These are phyloP conservation scores for Populus tomentosa DNA, from an alignment of 441 rosid genomes.

Conservation along the genomic window DNA sequence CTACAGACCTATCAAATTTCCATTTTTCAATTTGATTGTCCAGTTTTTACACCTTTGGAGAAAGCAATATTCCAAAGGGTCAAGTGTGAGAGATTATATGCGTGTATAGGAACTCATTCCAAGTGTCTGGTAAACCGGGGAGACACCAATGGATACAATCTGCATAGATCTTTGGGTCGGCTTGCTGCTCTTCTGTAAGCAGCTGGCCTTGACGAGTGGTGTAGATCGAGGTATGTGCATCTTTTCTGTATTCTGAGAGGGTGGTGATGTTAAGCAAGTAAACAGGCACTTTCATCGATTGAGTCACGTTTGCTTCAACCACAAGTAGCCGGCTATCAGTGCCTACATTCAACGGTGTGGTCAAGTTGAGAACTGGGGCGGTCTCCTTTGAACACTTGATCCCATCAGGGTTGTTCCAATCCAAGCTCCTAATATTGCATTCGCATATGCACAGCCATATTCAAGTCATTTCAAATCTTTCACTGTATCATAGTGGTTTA, in stretches of 20 bases:
- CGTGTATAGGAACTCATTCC: conserved; percentile 67
- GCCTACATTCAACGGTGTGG: conserved; percentile 50
- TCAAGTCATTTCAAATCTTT: neutral
- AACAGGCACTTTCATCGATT: conserved; percentile 43
- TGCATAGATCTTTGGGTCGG: conserved; percentile 60
- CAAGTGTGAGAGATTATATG: conserved; percentile 55
- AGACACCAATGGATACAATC: conserved; percentile 88
- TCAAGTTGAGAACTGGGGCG: conserved; percentile 46
- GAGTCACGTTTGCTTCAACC: conserved; percentile 38
- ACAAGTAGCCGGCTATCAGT: conserved; percentile 58
- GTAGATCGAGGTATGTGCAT: conserved; percentile 73
- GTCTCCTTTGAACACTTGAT: conserved; percentile 75
- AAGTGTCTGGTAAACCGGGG: conserved; percentile 71
- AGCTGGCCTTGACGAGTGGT: conserved; percentile 73
- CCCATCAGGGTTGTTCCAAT: conserved; percentile 85
- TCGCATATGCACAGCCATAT: neutral
- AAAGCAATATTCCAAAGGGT: conserved; percentile 5
- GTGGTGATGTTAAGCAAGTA: conserved; percentile 56
- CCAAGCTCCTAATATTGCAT: conserved; percentile 50
- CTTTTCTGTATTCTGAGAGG: conserved; percentile 74
- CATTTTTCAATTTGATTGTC: neutral
- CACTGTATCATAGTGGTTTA: neutral
- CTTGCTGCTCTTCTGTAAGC: conserved; percentile 61
- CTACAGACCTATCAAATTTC: neutral
- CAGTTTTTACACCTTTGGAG: neutral